These are phyloP conservation scores for Albifimbria verrucaria DNA, from an alignment of 2,329 filamentous ascomycete genomes.

Conservation along the genomic window DNA sequence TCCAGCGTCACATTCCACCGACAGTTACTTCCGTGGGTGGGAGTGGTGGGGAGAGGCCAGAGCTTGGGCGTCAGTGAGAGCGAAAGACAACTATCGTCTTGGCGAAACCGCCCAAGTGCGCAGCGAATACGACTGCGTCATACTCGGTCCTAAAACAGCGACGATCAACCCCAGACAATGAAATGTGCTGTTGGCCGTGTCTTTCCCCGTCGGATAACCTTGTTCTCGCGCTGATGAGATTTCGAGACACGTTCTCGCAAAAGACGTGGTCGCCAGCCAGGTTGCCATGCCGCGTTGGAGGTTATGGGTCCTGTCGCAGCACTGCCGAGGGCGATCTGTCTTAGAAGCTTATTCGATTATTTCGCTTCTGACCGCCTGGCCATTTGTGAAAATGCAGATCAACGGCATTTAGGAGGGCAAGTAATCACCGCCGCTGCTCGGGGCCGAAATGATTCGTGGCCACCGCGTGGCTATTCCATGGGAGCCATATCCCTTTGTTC, in stretches of 20 bases:
- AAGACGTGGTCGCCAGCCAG: not conserved
- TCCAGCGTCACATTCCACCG: not conserved
- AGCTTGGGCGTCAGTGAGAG: not conserved
- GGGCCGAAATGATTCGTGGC: not conserved
- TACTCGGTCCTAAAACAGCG: not conserved
- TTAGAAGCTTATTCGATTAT: not conserved
- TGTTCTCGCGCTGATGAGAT: not conserved
- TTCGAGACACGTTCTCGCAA: not conserved
- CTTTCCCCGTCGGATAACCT: not conserved
- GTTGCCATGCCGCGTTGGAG: not conserved
- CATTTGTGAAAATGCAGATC: not conserved
- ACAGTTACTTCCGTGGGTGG: not conserved
- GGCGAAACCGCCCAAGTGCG: not conserved
- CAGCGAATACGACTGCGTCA: not conserved
- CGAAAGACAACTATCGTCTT: not conserved
- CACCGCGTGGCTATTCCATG: not conserved
- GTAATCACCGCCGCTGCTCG: not conserved
- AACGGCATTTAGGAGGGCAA: not conserved
- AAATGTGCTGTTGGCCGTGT: not conserved
- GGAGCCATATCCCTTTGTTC: not conserved
- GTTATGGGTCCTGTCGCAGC: not conserved
- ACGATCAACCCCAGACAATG: not conserved
- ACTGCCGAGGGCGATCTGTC: not conserved
- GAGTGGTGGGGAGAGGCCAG: not conserved
- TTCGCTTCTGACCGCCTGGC: not conserved